phyloP scores from a whole-genome alignment of 2,329 filamentous ascomycete species.

The Metarhizium rileyi region DNA sequence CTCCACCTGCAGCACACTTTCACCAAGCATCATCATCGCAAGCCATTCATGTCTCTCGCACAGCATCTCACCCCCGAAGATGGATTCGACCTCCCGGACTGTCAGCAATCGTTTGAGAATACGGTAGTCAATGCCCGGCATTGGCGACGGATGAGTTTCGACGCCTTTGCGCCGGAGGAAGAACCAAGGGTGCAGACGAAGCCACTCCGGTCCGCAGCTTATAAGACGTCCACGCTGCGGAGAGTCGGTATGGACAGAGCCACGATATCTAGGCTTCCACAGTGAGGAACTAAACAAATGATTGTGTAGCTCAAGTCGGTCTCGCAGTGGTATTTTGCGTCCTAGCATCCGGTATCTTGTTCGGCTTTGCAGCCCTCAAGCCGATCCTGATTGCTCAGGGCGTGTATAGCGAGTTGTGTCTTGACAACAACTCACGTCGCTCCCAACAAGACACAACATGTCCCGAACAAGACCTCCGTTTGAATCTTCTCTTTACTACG shows the following conservation, averaged over 20 bases:
- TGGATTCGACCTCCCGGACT: constrained; percentile 26
- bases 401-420: constrained; percentile 57
- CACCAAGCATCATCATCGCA: too few species aligned
- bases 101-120: constrained; percentile 2
- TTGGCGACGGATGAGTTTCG: not conserved
- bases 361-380: constrained; percentile 76
- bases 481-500: constrained; percentile 86
- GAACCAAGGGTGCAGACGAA: not conserved
- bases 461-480: constrained; percentile 40
- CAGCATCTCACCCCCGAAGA: constrained; percentile 31
- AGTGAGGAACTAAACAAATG: not conserved
- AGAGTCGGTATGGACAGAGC: not conserved
- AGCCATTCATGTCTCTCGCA: constrained; percentile 35
- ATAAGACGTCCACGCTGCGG: not conserved
- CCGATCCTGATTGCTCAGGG: constrained; percentile 66
- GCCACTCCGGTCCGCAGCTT: not conserved
- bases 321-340: constrained; percentile 63
- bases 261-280: not conserved
- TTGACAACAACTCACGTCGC: constrained; percentile 12
- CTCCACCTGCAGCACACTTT: too few species aligned
- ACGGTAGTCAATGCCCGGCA: not conserved
- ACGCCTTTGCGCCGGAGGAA: not conserved
- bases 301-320: constrained; percentile 52
- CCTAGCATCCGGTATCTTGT: constrained; percentile 67
- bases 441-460: constrained; percentile 21